Percentiles rank a stretch among this genome's conserved stretches.
phyloP scores from a whole-genome alignment of 108 stramenopile species.

The Aurantiochytrium sp. region DNA sequence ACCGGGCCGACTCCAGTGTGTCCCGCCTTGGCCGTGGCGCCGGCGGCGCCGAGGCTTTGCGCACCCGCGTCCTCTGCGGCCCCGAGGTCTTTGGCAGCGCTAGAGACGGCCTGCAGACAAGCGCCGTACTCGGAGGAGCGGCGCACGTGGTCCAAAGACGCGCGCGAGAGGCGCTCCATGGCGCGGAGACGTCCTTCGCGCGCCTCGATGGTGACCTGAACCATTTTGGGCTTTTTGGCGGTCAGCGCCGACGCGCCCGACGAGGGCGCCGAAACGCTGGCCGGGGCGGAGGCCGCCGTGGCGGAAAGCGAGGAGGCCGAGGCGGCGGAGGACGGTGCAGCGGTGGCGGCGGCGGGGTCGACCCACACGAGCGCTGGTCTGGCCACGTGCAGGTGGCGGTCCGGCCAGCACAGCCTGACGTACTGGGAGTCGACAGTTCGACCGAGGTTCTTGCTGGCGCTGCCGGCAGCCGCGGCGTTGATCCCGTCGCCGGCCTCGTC shows the following conservation, averaged over 20 bases:
- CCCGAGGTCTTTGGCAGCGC: background rate
- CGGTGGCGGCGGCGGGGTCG: no score
- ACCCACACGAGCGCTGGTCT: background rate
- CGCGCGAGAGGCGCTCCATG: background rate
- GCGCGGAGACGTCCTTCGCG: background rate
- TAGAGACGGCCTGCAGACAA: background rate
- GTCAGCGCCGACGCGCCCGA: no score
- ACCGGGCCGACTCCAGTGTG: background rate
- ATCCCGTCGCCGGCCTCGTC: no score
- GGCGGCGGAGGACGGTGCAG: no score
- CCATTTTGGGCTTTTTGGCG: background rate
- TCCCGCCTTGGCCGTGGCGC: no score
- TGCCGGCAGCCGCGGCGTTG: no score
- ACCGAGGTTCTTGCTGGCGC: background rate
- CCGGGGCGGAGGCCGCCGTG: no score
- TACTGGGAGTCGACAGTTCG: background rate
- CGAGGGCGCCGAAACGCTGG: no score
- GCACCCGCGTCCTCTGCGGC: background rate
- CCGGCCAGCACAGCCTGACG: background rate
- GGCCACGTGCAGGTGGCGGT: background rate
- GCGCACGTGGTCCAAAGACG: background rate
- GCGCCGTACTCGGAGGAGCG: background rate
- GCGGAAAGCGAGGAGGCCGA: no score
- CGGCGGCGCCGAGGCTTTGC: no score
- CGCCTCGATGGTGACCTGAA: background rate